Evolutionary conservation across 441 rosid species (phyloP), one percentile per base, ranked within the genome.

Genomic region (Pelargonium citronellum): DNA sequence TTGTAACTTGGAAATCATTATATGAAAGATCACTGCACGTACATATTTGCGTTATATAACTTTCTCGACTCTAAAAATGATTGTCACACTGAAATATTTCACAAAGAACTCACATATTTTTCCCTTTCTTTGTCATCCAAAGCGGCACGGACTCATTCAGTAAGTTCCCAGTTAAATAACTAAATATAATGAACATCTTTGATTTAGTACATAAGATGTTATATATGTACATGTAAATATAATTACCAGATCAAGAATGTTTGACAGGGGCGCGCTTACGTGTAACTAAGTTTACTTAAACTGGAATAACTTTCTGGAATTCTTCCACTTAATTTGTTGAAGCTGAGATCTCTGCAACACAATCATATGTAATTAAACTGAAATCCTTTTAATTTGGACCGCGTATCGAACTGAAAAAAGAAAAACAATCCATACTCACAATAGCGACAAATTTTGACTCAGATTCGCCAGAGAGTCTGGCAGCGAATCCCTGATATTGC

Each of bases 341-440:
- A 89, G 81, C 95, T 83, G 72, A 89, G 79, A 70, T 89, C 95
- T 53, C 95, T 89, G 82, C 63, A 68, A 27, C 61, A 76, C 7
- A 10, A 78, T 44, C 51, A 22, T 22, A 22, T 22, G 24, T 22
- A 22, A 22, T 22, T 22, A 22, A 22, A 22, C 24, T 0, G 24
- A 22, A 22, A 22, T 22, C 24, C 24, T 22, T 22, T 22, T 0
- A 60, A n/a, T n/a, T 20, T 4, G 64, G 7, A 1, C 20, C 58
- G 10, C 13, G 22, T 0, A 61, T 53, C 58, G 15, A 2, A 53
- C 8, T n/a, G 19, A 13, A 10, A 5, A 15, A 3, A 30, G 34
- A 30, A 70, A 7, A 2, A n/a, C 22, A 16, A 7, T 44, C 5
- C 46, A 71, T 47, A 84, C 90, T 82, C 46, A 87, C 95, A 89